phyloP scores from a whole-genome alignment of 108 stramenopile genomes.

The Cyclotella sp. region DNA sequence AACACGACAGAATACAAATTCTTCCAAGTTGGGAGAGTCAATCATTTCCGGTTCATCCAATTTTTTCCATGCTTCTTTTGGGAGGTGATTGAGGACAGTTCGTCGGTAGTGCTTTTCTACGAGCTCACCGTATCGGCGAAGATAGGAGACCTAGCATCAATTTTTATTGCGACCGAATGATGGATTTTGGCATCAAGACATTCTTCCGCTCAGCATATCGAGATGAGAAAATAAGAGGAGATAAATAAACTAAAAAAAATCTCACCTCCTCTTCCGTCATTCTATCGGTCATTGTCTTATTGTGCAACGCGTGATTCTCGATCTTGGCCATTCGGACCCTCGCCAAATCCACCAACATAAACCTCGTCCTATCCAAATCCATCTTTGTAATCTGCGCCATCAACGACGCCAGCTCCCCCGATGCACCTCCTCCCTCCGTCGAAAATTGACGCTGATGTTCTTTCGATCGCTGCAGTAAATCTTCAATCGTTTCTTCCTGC shows the following conservation, averaged over 20 bases:
- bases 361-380: conserved; percentile 75
- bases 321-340: conserved; percentile 74
- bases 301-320: conserved; percentile 73
- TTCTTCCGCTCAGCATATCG: not conserved
- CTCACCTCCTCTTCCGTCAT: conserved; percentile 75
- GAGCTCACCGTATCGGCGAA: conserved; percentile 65
- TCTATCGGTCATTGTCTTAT: conserved; percentile 63
- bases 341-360: conserved; percentile 73
- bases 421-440: conserved; percentile 33
- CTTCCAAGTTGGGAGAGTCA: conserved; percentile 64
- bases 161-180: not conserved
- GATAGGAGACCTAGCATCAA: conserved; percentile 37
- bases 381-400: conserved; percentile 68
- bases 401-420: conserved; percentile 57
- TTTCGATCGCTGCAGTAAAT: conserved; percentile 40
- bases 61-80: conserved; percentile 70
- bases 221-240: too few relatives aligned
- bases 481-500: conserved; percentile 69
- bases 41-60: conserved; percentile 81
- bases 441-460: not conserved
- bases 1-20: conserved; percentile 69
- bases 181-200: not conserved
- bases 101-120: conserved; percentile 64
- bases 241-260: too few relatives aligned
- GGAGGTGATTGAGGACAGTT: conserved; percentile 73